A percentile compares a stretch with the other conserved stretches of the same genome.
These are phyloP conservation scores for Boletellus ananas DNA, from an alignment of 768 basidiomycete genomes.

Conservation along the genomic window DNA sequence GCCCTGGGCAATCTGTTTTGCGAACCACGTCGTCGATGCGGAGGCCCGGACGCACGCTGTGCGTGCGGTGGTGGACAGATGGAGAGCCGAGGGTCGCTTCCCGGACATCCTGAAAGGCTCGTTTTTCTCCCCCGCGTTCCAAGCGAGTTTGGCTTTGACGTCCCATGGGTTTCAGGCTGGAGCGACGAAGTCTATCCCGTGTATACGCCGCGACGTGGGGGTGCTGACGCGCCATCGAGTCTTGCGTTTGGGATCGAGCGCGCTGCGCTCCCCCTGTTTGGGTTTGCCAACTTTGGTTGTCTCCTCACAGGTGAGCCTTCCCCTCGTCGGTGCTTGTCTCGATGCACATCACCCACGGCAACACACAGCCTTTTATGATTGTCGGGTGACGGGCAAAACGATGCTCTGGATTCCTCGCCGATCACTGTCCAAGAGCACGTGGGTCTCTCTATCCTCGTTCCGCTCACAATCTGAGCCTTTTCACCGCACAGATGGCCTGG, in stretches of 20 bases:
- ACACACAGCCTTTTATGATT: constrained; percentile 34
- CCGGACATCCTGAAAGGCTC: constrained; percentile 21
- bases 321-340: background rate
- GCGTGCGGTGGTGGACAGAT: constrained; percentile 8
- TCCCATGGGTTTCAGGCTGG: constrained; percentile 14
- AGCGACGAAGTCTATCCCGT: constrained; percentile 25
- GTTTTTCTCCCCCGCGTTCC: background rate
- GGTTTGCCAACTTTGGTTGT: constrained; percentile 42
- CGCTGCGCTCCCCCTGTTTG: constrained; percentile 43
- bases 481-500: constrained; percentile 27
- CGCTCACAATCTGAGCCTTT: background rate
- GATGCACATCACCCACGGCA: background rate
- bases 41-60: constrained; percentile 15
- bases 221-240: background rate
- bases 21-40: constrained; percentile 13
- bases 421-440: constrained; percentile 40
- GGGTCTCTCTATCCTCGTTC: constrained; percentile 7
- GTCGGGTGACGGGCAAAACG: constrained; percentile 24
- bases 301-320: constrained; percentile 35
- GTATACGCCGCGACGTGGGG: constrained; percentile 17
- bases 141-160: background rate
- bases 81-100: constrained; percentile 17
- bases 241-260: constrained; percentile 41
- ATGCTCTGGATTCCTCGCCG: constrained; percentile 42
- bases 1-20: constrained; percentile 23